A percentile compares a stretch with the other conserved stretches of the same genome.
Conservation (phyloP, 1,139 yeast species). For the Citeromyces siamensis region DNA sequence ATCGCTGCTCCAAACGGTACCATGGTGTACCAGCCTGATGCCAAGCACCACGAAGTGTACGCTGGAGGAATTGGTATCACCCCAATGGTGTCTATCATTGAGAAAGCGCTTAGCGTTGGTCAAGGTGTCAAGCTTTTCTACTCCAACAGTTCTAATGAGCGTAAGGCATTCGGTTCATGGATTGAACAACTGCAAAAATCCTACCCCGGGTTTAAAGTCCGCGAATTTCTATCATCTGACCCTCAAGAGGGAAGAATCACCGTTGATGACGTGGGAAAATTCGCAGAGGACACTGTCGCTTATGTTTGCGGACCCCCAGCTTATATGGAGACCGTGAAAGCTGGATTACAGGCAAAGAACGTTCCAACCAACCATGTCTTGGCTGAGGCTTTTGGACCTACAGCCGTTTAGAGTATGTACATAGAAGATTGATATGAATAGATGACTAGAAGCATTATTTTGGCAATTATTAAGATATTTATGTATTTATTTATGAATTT, state of each 20-base stretch:
- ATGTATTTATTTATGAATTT: no score
- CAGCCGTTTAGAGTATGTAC: background rate
- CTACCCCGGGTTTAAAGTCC: background rate
- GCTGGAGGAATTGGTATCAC: conserved; percentile 65
- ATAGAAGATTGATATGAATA: no score
- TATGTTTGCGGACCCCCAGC: conserved; percentile 1
- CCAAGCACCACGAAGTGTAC: conserved; percentile 23
- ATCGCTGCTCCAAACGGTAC: conserved; percentile 54
- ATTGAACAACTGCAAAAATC: conserved; percentile 10
- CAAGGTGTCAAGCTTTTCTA: conserved; percentile 18
- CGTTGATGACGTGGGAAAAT: background rate
- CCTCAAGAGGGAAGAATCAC: background rate
- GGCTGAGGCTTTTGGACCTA: conserved; percentile 3
- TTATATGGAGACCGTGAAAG: background rate
- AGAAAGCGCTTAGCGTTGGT: conserved; percentile 18
- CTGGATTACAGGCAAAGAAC: background rate
- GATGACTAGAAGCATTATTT: no score
- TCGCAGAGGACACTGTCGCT: background rate
- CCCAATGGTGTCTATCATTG: conserved; percentile 42
- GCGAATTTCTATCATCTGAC: background rate
- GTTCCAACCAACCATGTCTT: background rate
- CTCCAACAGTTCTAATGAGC: conserved; percentile 18
- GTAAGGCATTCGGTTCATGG: conserved; percentile 21
- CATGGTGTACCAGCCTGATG: conserved; percentile 25
- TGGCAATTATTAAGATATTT: no score